Conservation (phyloP, 805 yeast genomes). For the Saccharomyces cerevisiae region DNA sequence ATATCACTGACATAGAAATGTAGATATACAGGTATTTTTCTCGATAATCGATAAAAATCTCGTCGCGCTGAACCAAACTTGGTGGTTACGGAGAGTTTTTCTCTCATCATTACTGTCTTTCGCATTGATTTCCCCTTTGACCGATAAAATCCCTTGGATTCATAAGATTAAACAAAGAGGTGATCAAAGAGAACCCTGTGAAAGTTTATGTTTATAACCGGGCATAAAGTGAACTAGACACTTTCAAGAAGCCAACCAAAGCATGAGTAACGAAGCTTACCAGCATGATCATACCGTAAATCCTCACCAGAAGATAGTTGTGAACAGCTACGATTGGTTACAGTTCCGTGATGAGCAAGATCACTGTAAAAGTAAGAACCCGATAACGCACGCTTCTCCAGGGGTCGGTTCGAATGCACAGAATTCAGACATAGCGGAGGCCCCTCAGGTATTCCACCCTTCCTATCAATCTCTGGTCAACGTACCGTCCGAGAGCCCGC, state of each 20-base stretch:
- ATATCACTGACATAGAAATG: not conserved
- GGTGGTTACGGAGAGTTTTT: not conserved
- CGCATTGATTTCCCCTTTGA: not conserved
- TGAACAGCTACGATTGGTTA: slow-evolving; percentile 19
- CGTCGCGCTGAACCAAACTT: not conserved
- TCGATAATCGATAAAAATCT: too few species aligned
- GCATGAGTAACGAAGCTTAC: not conserved
- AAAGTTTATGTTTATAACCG: not conserved
- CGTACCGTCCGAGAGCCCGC: slow-evolving; percentile 1
- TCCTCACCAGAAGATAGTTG: slow-evolving; percentile 10
- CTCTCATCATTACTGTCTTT: not conserved
- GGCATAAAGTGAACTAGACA: not conserved
- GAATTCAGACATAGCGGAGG: not conserved
- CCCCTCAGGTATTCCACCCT: not conserved
- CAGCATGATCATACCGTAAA: slow-evolving; percentile 7
- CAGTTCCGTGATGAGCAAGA: slow-evolving; percentile 14
- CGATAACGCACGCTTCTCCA: not conserved
- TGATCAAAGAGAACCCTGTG: not conserved
- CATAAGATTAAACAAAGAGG: not conserved
- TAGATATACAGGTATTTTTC: not conserved
- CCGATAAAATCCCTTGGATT: not conserved
- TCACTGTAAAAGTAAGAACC: not conserved
- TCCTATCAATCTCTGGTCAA: not conserved
- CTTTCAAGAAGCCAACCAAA: not conserved
- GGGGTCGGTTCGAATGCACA: not conserved